Evolutionary conservation across 2,329 filamentous ascomycete genomes (phyloP).

Genomic region (Penicillium sp.): DNA sequence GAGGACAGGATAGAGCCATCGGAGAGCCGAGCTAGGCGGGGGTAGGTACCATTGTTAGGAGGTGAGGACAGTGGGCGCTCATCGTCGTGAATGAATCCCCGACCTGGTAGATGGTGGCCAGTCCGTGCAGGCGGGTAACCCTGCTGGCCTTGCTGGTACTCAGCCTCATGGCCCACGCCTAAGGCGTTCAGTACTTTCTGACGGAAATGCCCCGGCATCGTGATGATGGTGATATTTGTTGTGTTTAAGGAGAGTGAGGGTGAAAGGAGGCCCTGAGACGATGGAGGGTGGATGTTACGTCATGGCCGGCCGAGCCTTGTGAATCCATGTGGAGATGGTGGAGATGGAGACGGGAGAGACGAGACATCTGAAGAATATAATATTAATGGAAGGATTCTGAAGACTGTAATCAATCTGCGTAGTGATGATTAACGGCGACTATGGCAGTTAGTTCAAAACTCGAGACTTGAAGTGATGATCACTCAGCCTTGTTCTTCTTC

Average conservation of each 20-base stretch:
- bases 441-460: not conserved
- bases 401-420: not conserved
- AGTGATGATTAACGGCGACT: too few relatives aligned
- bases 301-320: conserved; percentile 1
- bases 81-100: conserved; percentile 40
- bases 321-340: not conserved
- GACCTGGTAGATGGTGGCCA: conserved; percentile 24
- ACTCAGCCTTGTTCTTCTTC: not conserved
- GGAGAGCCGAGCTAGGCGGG: conserved; percentile 53
- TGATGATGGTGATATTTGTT: not conserved
- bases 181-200: conserved; percentile 43
- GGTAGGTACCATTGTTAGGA: conserved; percentile 53
- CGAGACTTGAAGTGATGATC: not conserved
- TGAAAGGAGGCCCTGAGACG: not conserved
- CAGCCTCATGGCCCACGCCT: conserved; percentile 31
- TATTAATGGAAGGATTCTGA: not conserved
- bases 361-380: not conserved
- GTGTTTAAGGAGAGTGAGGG: not conserved
- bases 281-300: conserved; percentile 1
- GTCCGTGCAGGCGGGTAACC: conserved; percentile 17
- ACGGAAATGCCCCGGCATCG: conserved; percentile 38
- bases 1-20: conserved; percentile 56
- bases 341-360: not conserved
- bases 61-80: conserved; percentile 46
- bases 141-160: conserved; percentile 17